phyloP scores from a whole-genome alignment of 441 rosid species.

The Cnidoscolus chayamansa region DNA sequence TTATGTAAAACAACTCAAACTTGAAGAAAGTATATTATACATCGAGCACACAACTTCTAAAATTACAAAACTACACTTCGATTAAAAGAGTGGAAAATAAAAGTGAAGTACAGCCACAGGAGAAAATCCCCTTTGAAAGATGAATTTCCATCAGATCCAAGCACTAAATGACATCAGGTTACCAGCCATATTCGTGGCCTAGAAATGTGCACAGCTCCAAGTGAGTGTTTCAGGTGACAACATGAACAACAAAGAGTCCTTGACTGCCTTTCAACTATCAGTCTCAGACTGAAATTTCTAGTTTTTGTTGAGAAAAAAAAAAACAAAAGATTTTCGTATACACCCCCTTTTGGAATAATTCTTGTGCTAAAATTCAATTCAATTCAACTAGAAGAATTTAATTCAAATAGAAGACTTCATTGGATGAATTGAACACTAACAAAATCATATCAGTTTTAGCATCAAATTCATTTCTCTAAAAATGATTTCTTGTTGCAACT shows the following conservation, averaged over 20 bases:
- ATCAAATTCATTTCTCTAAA: no score
- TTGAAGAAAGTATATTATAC: not conserved
- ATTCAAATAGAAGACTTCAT: no score
- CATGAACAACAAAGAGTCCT: not conserved
- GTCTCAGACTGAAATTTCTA: no score
- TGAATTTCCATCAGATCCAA: not conserved
- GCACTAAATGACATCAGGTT: not conserved
- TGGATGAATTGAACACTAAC: no score
- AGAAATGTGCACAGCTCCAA: not conserved
- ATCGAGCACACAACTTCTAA: not conserved
- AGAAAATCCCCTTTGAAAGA: not conserved
- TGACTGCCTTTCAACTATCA: no score
- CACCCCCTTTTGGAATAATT: no score
- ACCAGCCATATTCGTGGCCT: not conserved
- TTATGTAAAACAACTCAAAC: not conserved
- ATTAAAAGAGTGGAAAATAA: not conserved
- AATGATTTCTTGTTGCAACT: no score
- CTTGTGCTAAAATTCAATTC: no score
- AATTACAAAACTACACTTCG: not conserved
- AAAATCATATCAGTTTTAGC: no score
- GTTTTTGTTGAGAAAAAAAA: no score
- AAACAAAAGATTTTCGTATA: no score
- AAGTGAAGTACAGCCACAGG: not conserved
- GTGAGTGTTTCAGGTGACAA: not conserved
- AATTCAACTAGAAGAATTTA: no score